Evolutionary conservation across 2,329 filamentous ascomycete species (phyloP).

Genomic region (Beauveria bassiana): DNA sequence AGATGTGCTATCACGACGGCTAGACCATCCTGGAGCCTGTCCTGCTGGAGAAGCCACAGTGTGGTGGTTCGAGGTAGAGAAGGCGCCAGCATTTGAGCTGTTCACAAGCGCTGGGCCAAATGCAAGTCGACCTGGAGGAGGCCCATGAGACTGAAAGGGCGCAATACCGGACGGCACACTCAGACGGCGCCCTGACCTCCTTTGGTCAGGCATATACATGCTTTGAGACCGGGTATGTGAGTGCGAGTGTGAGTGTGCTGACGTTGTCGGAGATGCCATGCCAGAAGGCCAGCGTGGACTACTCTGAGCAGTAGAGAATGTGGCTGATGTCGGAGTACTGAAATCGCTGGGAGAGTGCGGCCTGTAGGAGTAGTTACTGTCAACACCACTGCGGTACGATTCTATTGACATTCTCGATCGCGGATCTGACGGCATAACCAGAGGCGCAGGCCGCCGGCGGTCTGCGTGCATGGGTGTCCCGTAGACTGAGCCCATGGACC

Average conservation of each 20-base stretch:
- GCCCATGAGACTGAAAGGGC: conserved; percentile 61
- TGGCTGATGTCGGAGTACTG: conserved; percentile 76
- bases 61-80: conserved; percentile 50
- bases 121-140: conserved; percentile 47
- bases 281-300: conserved; percentile 68
- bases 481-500: conserved; percentile 59
- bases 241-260: conserved; percentile 56
- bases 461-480: conserved; percentile 48
- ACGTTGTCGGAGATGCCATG: conserved; percentile 64
- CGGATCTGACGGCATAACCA: conserved; percentile 73
- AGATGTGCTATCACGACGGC: conserved; percentile 55
- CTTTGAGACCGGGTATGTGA: conserved; percentile 61
- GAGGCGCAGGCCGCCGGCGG: conserved; percentile 67
- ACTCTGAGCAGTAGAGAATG: conserved; percentile 67
- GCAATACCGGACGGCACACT: conserved; percentile 73
- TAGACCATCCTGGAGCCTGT: conserved; percentile 30
- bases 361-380: conserved; percentile 55
- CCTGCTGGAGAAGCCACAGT: conserved; percentile 51
- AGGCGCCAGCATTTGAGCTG: conserved; percentile 46
- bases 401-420: conserved; percentile 62
- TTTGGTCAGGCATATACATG: conserved; percentile 57
- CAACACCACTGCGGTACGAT: conserved; percentile 56
- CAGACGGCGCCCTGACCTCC: conserved; percentile 64
- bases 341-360: conserved; percentile 65
- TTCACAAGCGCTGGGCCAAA: conserved; percentile 47